These are phyloP conservation scores for Micractinium conductrix DNA, from an alignment of 139 green algal species.

Conservation along the genomic window DNA sequence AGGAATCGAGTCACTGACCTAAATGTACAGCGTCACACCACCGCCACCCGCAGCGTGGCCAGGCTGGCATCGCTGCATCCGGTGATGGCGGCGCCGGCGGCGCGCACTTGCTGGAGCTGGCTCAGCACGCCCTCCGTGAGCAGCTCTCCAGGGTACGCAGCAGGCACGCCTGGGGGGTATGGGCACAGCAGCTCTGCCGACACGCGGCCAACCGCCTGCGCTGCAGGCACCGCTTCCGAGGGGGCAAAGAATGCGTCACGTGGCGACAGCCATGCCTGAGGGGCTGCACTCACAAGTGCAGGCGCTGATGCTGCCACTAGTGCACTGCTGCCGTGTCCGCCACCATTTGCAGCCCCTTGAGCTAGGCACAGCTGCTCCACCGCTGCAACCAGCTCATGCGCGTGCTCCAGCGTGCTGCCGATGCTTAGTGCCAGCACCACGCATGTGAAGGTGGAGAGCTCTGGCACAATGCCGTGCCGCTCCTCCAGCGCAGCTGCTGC, in stretches of 20 bases:
- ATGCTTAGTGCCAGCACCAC: conserved; percentile 81
- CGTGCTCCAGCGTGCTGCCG: conserved; percentile 60
- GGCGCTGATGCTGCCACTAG: background rate
- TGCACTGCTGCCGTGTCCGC: background rate
- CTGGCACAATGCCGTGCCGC: conserved; percentile 70
- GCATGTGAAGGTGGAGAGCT: conserved; percentile 75
- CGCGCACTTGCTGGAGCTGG: conserved; percentile 49
- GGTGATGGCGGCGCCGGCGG: conserved; percentile 58
- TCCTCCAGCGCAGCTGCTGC: conserved; percentile 61
- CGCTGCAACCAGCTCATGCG: conserved; percentile 46
- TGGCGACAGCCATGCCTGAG: conserved; percentile 54
- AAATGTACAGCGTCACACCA: background rate
- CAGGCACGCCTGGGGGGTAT: conserved; percentile 90
- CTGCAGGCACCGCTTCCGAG: conserved; percentile 34
- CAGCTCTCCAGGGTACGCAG: conserved; percentile 80
- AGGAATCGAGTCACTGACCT: too few species aligned
- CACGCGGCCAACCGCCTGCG: conserved; percentile 46
- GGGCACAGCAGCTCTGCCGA: conserved; percentile 87
- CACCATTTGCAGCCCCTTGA: background rate
- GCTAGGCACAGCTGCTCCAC: conserved; percentile 38
- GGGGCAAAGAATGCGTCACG: conserved; percentile 67
- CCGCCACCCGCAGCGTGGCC: conserved; percentile 48
- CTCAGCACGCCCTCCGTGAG: conserved; percentile 50
- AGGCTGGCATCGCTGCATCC: conserved; percentile 63
- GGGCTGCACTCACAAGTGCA: background rate